Evolutionary conservation across 2,329 filamentous ascomycete genomes (phyloP).

Genomic region (Pestalotiopsis fici): DNA sequence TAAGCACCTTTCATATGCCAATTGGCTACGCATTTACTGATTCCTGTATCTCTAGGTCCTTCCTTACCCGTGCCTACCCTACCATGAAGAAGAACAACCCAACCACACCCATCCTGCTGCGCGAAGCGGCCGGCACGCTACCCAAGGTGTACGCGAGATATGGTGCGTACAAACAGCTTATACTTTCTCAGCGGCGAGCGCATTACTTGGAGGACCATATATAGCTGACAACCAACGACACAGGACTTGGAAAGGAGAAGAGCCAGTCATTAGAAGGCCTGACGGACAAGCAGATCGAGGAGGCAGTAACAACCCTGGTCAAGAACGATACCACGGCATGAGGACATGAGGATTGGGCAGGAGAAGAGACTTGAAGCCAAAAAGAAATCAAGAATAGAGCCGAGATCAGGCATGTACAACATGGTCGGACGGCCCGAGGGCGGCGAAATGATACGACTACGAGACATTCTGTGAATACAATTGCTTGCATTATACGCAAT

Average conservation of each 20-base stretch:
- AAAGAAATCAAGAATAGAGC: background rate
- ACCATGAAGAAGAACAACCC: slow-evolving; percentile 99
- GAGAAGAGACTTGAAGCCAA: background rate
- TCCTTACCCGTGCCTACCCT: slow-evolving; percentile 88
- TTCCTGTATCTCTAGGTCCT: slow-evolving; percentile 60
- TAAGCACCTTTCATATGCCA: background rate
- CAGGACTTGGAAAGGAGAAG: slow-evolving; percentile 59
- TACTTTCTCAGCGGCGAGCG: background rate
- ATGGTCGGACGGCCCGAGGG: background rate
- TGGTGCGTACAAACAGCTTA: slow-evolving; percentile 54
- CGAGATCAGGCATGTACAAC: background rate
- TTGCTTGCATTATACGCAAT: background rate
- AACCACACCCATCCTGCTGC: slow-evolving; percentile 87
- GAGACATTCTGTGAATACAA: slow-evolving; percentile 3
- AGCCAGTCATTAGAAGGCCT: slow-evolving; percentile 59
- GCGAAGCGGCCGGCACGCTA: slow-evolving; percentile 82
- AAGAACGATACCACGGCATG: slow-evolving; percentile 35
- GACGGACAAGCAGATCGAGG: slow-evolving; percentile 63
- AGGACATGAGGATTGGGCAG: background rate
- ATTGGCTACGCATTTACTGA: background rate
- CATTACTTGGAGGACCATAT: background rate
- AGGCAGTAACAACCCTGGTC: slow-evolving; percentile 56
- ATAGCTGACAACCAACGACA: slow-evolving; percentile 16
- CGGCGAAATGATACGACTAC: background rate
- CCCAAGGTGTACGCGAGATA: slow-evolving; percentile 92